These are phyloP conservation scores for Aphanoascus verrucosus DNA, from an alignment of 2,329 filamentous ascomycete genomes.

Conservation along the genomic window DNA sequence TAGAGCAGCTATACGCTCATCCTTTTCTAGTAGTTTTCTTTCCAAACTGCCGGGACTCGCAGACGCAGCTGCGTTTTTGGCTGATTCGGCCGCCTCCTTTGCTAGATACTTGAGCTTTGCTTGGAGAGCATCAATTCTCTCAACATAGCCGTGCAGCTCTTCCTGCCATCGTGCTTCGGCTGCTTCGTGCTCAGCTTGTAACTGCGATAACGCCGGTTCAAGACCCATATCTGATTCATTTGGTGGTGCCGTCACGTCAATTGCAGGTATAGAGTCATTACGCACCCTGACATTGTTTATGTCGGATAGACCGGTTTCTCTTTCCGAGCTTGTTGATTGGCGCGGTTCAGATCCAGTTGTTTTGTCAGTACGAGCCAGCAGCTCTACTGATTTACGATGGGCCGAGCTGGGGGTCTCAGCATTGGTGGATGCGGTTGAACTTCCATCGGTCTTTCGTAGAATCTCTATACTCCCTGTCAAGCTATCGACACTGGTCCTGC, in stretches of 20 bases:
- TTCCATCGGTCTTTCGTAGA: slow-evolving; percentile 18
- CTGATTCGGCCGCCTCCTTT: slow-evolving; percentile 64
- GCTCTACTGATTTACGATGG: slow-evolving; percentile 23
- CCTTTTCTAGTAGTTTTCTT: slow-evolving; percentile 75
- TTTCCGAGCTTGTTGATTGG: slow-evolving; percentile 2
- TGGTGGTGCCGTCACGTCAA: slow-evolving; percentile 14
- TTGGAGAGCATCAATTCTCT: slow-evolving; percentile 84
- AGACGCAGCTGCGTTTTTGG: slow-evolving; percentile 55
- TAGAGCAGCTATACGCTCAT: slow-evolving; percentile 76
- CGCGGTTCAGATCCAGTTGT: neutral
- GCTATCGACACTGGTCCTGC: slow-evolving; percentile 29
- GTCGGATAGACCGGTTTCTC: neutral
- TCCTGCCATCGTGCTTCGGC: slow-evolving; percentile 57
- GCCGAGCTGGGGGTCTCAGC: slow-evolving; percentile 21
- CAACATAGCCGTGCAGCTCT: slow-evolving; percentile 71
- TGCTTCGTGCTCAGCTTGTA: slow-evolving; percentile 42
- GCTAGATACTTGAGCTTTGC: slow-evolving; percentile 83
- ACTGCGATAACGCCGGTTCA: slow-evolving; percentile 38
- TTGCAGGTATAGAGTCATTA: slow-evolving; percentile 13
- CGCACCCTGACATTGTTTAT: neutral
- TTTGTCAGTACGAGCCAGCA: neutral
- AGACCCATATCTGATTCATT: slow-evolving; percentile 24
- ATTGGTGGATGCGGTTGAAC: slow-evolving; percentile 19
- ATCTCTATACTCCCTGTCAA: slow-evolving; percentile 17
- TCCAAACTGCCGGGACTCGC: slow-evolving; percentile 57